Evolutionary conservation across 1,284 basidiomycete species (phyloP).

Genomic region (Abortiporus biennis): DNA sequence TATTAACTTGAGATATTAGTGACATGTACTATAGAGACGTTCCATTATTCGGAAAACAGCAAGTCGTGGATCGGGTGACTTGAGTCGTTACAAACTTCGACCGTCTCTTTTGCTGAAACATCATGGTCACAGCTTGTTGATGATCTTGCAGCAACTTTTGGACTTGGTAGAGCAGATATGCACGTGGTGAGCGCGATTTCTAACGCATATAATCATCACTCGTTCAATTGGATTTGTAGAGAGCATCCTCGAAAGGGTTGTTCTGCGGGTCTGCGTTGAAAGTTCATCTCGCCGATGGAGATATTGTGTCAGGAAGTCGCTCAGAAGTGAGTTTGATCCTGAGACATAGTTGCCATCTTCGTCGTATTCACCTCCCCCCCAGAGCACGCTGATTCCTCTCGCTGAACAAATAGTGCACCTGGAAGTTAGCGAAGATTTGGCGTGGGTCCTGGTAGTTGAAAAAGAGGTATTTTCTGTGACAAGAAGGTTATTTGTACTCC

Average conservation of each 20-base stretch:
- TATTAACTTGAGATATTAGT: constrained; percentile 33
- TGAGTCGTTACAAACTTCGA: background rate
- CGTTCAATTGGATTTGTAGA: constrained; percentile 39
- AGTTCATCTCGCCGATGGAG: constrained; percentile 54
- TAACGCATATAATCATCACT: background rate
- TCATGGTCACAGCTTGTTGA: constrained; percentile 67
- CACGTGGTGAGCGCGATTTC: constrained; percentile 54
- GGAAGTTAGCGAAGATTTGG: constrained; percentile 41
- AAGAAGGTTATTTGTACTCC: background rate
- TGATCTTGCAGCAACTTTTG: constrained; percentile 79
- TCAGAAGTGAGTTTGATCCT: constrained; percentile 43
- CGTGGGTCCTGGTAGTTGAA: constrained; percentile 84
- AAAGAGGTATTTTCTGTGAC: constrained; percentile 62
- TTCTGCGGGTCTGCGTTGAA: constrained; percentile 61
- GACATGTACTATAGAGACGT: constrained; percentile 88
- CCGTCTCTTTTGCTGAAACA: background rate
- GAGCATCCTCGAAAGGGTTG: constrained; percentile 84
- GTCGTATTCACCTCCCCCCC: background rate
- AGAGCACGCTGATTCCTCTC: constrained; percentile 75
- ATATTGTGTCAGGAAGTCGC: constrained; percentile 42
- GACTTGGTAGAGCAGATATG: constrained; percentile 67
- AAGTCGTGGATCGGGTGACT: constrained; percentile 71
- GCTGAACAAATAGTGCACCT: constrained; percentile 65
- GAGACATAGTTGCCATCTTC: background rate
- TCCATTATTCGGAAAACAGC: constrained; percentile 67